A percentile compares a stretch with the other conserved stretches of the same genome.
Evolutionary conservation across 2,329 filamentous ascomycete species (phyloP).

Genomic region (Chalaropsis thielavioides): DNA sequence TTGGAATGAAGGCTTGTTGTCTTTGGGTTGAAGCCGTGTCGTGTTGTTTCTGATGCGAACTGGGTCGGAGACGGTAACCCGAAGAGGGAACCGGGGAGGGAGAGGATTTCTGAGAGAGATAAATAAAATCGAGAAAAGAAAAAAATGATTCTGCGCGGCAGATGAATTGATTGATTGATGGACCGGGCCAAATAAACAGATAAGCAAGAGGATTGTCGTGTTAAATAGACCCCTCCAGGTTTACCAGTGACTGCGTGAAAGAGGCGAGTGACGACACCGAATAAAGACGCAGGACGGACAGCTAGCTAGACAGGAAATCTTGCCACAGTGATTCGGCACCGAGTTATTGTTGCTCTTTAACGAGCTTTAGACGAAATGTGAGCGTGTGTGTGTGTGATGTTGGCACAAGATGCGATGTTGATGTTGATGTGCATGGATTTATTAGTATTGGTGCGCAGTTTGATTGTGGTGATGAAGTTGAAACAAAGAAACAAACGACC

Average conservation of each 20-base stretch:
- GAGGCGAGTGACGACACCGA: neutral
- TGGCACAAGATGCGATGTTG: neutral
- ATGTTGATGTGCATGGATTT: neutral
- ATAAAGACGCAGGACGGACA: neutral
- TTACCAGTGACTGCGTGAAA: neutral
- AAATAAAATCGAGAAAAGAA: neutral
- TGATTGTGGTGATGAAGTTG: neutral
- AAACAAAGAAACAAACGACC: neutral
- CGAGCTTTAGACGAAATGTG: neutral
- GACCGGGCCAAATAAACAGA: neutral
- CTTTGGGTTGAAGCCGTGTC: neutral
- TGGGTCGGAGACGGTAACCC: neutral
- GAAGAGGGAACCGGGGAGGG: neutral
- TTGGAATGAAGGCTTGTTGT: constrained; percentile 2
- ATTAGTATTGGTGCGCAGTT: neutral
- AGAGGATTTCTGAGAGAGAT: neutral
- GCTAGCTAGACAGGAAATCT: neutral
- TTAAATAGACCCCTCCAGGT: neutral
- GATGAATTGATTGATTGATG: neutral
- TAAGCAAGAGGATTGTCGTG: neutral
- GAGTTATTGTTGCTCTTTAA: neutral
- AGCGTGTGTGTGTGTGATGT: neutral
- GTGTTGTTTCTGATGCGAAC: neutral
- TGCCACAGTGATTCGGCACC: neutral
- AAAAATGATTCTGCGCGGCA: neutral